These are phyloP conservation scores for Boletus speciosus DNA, from an alignment of 768 basidiomycete genomes.

Conservation along the genomic window DNA sequence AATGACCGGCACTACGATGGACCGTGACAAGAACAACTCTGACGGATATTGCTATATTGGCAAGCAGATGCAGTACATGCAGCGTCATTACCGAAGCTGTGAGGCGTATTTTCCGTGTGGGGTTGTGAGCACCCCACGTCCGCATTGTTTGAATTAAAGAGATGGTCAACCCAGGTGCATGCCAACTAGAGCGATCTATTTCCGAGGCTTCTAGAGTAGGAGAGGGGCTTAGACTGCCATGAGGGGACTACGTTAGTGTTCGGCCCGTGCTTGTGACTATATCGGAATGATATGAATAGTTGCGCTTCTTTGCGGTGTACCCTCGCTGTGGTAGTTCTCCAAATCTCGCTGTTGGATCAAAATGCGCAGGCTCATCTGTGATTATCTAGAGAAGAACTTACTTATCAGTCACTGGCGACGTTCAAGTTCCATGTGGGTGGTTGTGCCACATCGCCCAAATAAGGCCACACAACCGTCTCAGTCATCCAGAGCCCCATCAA, in stretches of 20 bases:
- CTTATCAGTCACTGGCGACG: neutral
- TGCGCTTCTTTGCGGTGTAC: neutral
- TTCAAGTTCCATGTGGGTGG: neutral
- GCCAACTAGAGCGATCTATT: neutral
- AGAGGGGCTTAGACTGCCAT: too few species aligned
- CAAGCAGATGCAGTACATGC: neutral
- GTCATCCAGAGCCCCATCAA: slow-evolving; percentile 31
- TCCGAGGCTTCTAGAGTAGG: neutral
- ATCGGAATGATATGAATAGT: neutral
- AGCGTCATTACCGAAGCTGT: neutral
- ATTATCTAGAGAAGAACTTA: neutral
- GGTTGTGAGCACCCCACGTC: too few species aligned
- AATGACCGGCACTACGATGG: neutral
- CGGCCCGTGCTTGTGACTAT: neutral
- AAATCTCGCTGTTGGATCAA: neutral
- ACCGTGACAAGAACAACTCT: neutral
- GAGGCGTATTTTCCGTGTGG: neutral
- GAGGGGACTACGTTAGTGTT: neutral
- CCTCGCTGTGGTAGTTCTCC: neutral
- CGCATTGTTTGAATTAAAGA: neutral
- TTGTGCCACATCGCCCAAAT: slow-evolving; percentile 31
- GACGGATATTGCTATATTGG: neutral
- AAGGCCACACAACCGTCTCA: slow-evolving; percentile 28
- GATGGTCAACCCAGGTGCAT: neutral
- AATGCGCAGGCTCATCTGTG: neutral